These are phyloP conservation scores for Xerocomus tenax DNA, from an alignment of 1,284 basidiomycete species.

Conservation along the genomic window DNA sequence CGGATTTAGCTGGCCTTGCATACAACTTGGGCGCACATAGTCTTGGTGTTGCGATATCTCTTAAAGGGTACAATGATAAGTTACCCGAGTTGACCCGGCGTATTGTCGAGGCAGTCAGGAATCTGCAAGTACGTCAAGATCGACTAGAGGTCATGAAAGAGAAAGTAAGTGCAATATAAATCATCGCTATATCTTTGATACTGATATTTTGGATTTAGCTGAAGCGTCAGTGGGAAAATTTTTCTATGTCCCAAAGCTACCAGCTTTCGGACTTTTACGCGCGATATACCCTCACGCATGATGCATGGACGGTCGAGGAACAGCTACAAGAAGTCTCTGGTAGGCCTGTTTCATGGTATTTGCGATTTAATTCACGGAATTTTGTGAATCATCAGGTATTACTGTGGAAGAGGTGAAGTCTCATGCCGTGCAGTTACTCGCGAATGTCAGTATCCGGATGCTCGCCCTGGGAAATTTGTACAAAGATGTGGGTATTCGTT, in stretches of 20 bases:
- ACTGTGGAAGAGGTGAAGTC: constrained; percentile 59
- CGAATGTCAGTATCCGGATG: constrained; percentile 65
- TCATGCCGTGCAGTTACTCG: constrained; percentile 60
- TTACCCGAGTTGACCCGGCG: constrained; percentile 69
- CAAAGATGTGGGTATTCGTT: constrained; percentile 52
- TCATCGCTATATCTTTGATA: constrained; percentile 1
- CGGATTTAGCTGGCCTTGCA: constrained; percentile 80
- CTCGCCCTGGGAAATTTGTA: constrained; percentile 82
- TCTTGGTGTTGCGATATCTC: constrained; percentile 62
- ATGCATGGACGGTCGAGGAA: constrained; percentile 75
- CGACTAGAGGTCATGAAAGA: constrained; percentile 82
- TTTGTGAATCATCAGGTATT: constrained; percentile 5
- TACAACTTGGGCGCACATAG: constrained; percentile 67
- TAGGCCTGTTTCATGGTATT: constrained; percentile 34
- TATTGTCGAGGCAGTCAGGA: constrained; percentile 68
- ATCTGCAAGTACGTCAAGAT: constrained; percentile 60
- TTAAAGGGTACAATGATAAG: constrained; percentile 94
- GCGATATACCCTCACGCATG: constrained; percentile 62
- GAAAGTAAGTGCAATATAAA: constrained; percentile 44
- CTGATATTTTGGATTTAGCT: constrained; percentile 37
- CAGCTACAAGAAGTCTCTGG: constrained; percentile 71
- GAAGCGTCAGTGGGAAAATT: constrained; percentile 76
- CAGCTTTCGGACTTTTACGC: constrained; percentile 74
- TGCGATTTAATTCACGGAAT: not conserved
- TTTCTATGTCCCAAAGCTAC: constrained; percentile 80